Conservation (phyloP, 2,329 filamentous ascomycete genomes). For the Drechslera avenae region DNA sequence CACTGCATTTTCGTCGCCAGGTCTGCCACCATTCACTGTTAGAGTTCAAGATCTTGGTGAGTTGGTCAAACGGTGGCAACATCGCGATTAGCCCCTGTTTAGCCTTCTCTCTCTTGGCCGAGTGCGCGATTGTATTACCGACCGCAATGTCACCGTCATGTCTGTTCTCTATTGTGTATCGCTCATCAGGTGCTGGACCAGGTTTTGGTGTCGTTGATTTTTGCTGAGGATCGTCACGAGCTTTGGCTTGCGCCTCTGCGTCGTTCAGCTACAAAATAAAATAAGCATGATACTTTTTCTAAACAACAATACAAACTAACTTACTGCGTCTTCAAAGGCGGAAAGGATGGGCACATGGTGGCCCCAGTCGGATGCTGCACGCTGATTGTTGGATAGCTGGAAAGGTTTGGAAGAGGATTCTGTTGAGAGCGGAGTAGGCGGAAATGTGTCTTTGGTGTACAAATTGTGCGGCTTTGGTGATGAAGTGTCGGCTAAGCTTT, state of each 20-base stretch:
- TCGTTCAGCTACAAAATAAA: slow-evolving; percentile 40
- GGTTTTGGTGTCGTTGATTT: slow-evolving; percentile 25
- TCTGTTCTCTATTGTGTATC: slow-evolving; percentile 40
- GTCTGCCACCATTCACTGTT: slow-evolving; percentile 52
- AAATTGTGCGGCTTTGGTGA: slow-evolving; percentile 35
- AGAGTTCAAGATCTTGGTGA: slow-evolving; percentile 39
- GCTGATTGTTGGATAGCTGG: slow-evolving; percentile 27
- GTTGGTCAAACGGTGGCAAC: slow-evolving; percentile 44
- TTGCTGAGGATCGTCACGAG: slow-evolving; percentile 26
- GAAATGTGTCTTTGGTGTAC: slow-evolving; percentile 34
- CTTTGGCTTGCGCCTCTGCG: slow-evolving; percentile 40
- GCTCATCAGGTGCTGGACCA: slow-evolving; percentile 17
- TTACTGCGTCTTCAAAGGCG: slow-evolving; percentile 48
- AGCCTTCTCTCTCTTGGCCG: slow-evolving; percentile 43
- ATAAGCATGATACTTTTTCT: slow-evolving; percentile 1
- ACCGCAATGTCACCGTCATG: slow-evolving; percentile 36
- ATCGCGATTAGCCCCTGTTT: slow-evolving; percentile 44
- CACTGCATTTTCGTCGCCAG: slow-evolving; percentile 51
- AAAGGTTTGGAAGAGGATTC: slow-evolving; percentile 33
- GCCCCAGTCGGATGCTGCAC: slow-evolving; percentile 31
- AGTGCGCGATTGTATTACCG: slow-evolving; percentile 22
- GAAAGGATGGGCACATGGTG: slow-evolving; percentile 48
- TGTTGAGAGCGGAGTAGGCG: slow-evolving; percentile 43
- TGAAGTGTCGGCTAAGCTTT: slow-evolving; percentile 32
- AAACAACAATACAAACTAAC: slow-evolving; percentile 4